Evolutionary conservation across 2,329 filamentous ascomycete species (phyloP).

Genomic region (Diaporthe amygdali): DNA sequence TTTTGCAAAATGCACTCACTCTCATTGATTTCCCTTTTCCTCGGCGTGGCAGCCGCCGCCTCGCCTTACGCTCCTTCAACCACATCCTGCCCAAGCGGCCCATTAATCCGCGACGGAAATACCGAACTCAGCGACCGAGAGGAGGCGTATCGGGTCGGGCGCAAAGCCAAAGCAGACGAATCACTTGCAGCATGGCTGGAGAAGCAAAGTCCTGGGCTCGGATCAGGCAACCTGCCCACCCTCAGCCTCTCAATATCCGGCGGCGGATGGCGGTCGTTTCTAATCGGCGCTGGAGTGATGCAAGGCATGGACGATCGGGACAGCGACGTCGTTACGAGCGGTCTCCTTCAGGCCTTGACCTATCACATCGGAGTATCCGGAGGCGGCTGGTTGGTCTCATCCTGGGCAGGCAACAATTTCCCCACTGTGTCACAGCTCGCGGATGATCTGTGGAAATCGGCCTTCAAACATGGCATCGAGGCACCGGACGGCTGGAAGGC

Average conservation of each 20-base stretch:
- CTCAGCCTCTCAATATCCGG: constrained; percentile 5
- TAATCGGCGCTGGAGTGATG: constrained; percentile 8
- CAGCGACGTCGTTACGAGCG: not conserved
- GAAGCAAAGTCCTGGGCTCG: not conserved
- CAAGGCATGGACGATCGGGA: constrained; percentile 8
- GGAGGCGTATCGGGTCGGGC: not conserved
- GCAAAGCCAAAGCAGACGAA: constrained; percentile 4
- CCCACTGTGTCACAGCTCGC: not conserved
- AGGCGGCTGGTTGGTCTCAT: constrained; percentile 1
- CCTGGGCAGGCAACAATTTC: constrained; percentile 14
- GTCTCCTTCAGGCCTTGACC: constrained; percentile 1
- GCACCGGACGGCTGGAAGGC: not conserved
- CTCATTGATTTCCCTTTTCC: not conserved
- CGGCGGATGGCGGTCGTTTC: constrained; percentile 11
- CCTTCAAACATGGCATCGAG: not conserved
- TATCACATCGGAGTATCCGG: constrained; percentile 16
- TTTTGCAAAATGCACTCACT: not conserved
- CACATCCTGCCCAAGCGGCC: not conserved
- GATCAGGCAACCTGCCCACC: not conserved
- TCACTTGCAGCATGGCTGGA: not conserved
- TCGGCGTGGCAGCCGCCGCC: not conserved
- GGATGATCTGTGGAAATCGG: not conserved
- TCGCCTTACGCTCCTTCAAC: constrained; percentile 7
- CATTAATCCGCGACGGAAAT: not conserved
- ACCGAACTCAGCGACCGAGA: not conserved